Base-by-base conservation (phyloP, 208 protist genomes). In the Crithidia sp. region DNA sequence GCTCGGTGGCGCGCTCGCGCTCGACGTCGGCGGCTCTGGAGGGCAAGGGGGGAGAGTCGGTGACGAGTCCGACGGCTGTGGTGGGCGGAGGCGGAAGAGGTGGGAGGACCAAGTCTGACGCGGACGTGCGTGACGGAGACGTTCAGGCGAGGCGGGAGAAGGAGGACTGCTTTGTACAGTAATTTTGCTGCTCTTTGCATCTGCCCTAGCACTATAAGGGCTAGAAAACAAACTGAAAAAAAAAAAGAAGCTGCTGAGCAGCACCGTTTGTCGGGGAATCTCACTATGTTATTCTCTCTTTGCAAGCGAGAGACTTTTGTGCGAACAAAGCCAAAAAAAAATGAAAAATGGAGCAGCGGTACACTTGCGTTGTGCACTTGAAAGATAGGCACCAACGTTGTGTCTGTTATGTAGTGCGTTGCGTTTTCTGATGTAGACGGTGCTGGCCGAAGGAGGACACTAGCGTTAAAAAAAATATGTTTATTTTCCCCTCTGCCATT, bases 81-180 rank as follows among this genome's bases (percentile, higher is more conserved):
- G 16, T 5, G 56, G 37, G 44, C n/a, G 10, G 14, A 50, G 6
- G 16, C 58, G 58, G 16, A 5, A 9, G 5, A 5, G 40, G 3
- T 19, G 14, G 40, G 6, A 45, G 37, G 17, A 37, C 5, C 8
- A 40, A 49, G 45, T 13, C 45, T 13, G 12, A 49, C 7, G 12
- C 0, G 9, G 45, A 49, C 7, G 45, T 13, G 45, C 7, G 45
- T 13, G 12, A 13, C 45, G 7, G 9, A 13, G 12, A 13, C 45
- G 45, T 49, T 0, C 50, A 28, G 14, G 1, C n/a, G 52, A 59
- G 16, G 4, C 45, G 49, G 13, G 52, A 59, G 3, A 68, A 44
- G n/a, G 52, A 16, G 49, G 52, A 39, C 14, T 68, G 63, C 63
- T 7, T 68, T 56, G 63, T 68, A 59, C 52, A 68, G 45, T 68